Base-by-base conservation (phyloP, 2,329 filamentous ascomycete species). In the Ophiognomonia clavigignenti-juglandacearum region DNA sequence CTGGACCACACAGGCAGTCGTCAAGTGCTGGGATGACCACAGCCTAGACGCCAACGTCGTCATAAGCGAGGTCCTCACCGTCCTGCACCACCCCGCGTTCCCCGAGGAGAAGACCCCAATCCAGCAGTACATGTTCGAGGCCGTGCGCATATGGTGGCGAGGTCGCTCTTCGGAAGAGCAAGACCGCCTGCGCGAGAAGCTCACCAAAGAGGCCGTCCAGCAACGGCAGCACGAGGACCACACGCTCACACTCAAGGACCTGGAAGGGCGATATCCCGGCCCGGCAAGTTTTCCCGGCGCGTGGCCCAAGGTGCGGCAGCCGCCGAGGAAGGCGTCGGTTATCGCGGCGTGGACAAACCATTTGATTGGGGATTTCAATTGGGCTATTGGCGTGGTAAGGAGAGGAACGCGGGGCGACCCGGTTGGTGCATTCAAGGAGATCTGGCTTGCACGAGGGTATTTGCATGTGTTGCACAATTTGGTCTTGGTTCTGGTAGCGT, bases 21-120 rank as follows among this genome's bases (percentile, higher is more conserved):
- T 88, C 22, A 83, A 82, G 57, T 83, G 83, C 31, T 86, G 82
- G 81, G 80, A 88, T 52, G 74, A 86, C 57, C 73, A 76, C 1
- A 73, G 80, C 36, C 70, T 85, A 3, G 72, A 80, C 0, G 77
- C 83, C 14, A 69, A 85, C 8, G 72, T 80, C 56, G 78, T 85
- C 2, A 64, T 86, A 32, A 65, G 80, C 42, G 82, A 86, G 50
- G 77, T 84, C 43, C 61, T 79, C 34, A 69, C 72, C 6, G 74
- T 85, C 9, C 82, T 88, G 64, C 84, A 88, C 59, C 84, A 88
- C 57, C 84, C 84, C 1, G 79, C 78, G 0, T 65, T 82, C 19
- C 75, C 61, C 44, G 39, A 54, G 47, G 56, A 44, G 45, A 82
- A 39, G 73, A 85, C 57, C 66, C 70, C 55, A 62, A 71, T 82